These are phyloP conservation scores for Hypoxylon sp. DNA, from an alignment of 2,329 filamentous ascomycete species.

Conservation along the genomic window DNA sequence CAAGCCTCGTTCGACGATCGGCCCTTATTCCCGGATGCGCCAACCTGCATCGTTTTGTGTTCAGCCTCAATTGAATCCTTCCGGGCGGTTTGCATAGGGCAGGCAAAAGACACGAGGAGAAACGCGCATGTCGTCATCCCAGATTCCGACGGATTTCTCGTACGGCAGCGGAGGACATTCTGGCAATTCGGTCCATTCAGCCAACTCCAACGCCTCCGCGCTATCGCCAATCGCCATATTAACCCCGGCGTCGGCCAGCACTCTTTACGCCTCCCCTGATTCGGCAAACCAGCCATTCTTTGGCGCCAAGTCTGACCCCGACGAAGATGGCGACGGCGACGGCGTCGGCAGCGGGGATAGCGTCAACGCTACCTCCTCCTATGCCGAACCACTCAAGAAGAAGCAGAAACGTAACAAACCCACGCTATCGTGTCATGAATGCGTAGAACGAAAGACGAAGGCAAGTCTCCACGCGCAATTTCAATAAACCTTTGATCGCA, in stretches of 20 bases:
- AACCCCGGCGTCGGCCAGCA: conserved; percentile 43
- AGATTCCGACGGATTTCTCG: conserved; percentile 43
- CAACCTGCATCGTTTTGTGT: conserved; percentile 29
- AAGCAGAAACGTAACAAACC: conserved; percentile 88
- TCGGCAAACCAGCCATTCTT: conserved; percentile 40
- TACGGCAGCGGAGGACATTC: conserved; percentile 41
- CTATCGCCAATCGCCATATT: conserved; percentile 41
- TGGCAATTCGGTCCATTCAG: conserved; percentile 25
- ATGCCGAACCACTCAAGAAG: conserved; percentile 61
- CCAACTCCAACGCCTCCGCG: conserved; percentile 25
- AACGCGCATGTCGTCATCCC: conserved; percentile 45
- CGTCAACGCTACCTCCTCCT: conserved; percentile 34
- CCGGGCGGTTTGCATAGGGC: conserved; percentile 15
- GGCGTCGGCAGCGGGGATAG: conserved; percentile 40
- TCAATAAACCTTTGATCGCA: conserved; percentile 1
- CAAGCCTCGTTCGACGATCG: conserved; percentile 35
- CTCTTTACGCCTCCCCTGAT: conserved; percentile 44
- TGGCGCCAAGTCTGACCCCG: conserved; percentile 44
- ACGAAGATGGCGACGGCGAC: conserved; percentile 43
- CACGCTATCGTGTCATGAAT: conserved; percentile 80
- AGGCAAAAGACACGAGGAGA: conserved; percentile 5
- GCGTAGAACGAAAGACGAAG: conserved; percentile 84
- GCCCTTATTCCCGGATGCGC: conserved; percentile 37
- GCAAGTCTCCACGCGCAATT: conserved; percentile 54
- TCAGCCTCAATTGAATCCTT: conserved; percentile 38